Evolutionary conservation across 441 rosid genomes (phyloP).

Genomic region (Manihot esculenta): DNA sequence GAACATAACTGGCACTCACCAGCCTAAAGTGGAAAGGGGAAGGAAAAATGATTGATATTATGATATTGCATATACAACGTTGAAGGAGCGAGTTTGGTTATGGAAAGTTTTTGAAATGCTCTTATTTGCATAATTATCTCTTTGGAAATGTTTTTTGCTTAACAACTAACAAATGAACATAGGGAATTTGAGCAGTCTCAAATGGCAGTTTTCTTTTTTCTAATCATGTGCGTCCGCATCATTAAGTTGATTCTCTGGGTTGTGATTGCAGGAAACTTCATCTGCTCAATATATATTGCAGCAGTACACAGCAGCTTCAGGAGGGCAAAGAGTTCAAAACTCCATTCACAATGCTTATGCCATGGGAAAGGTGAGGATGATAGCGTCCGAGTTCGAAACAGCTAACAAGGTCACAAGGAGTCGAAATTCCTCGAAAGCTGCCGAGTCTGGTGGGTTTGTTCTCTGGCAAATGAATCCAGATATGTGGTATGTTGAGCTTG

Average conservation of each 20-base stretch:
- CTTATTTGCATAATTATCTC: not conserved
- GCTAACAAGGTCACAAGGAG: slow-evolving; percentile 54
- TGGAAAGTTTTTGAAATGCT: not conserved
- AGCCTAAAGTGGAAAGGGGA: not conserved
- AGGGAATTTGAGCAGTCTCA: not conserved
- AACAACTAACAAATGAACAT: not conserved
- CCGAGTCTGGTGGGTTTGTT: slow-evolving; percentile 77
- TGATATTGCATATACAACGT: not conserved
- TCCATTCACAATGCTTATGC: slow-evolving; percentile 75
- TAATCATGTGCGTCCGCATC: not conserved
- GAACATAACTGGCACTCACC: not conserved
- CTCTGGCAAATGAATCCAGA: slow-evolving; percentile 89
- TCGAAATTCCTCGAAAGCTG: slow-evolving; percentile 58
- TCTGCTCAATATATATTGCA: slow-evolving; percentile 81
- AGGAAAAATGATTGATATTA: not conserved
- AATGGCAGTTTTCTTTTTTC: not conserved
- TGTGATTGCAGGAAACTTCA: slow-evolving; percentile 62
- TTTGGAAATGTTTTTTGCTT: not conserved
- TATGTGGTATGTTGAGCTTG: slow-evolving; percentile 89
- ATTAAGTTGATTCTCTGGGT: slow-evolving; percentile 1
- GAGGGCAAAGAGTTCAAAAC: slow-evolving; percentile 67
- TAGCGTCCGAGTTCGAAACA: slow-evolving; percentile 77
- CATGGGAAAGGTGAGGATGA: slow-evolving; percentile 77
- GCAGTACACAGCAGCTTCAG: slow-evolving; percentile 77
- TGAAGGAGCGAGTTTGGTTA: not conserved